Base-by-base conservation (phyloP, 805 yeast genomes). In the Wickerhamiella brachini region DNA sequence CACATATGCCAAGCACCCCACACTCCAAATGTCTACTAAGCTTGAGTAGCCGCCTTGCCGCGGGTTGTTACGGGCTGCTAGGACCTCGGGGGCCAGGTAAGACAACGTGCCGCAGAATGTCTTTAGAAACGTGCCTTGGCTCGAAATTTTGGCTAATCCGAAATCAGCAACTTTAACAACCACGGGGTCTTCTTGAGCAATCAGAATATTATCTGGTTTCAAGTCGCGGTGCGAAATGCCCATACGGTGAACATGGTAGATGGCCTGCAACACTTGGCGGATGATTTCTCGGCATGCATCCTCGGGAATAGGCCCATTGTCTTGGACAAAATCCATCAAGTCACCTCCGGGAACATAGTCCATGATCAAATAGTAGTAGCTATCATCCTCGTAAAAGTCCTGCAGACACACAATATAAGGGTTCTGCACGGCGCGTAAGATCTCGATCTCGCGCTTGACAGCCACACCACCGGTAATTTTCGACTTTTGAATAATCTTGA, bases 51-150 rank as follows among this genome's bases (percentile, higher is more conserved):
- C 56, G 6, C 45, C 47, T 12, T 53, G 18, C 15, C 52, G 48
- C 31, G 63, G 64, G 51, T 71, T 67, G 34, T 18, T 26, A 29
- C 42, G 41, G 26, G 48, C 10, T 26, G 68, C 68, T 38, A 80
- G 68, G 7, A 93, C 87, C 65, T 93, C 99, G 0, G 99, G 99
- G 0, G 99, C 98, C 48, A 93, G 83, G 61, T 93, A 93, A 1
- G 97, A 97, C 56, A 93, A 66, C 0, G 99, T 93, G 1, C 99
- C 99, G 68, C 99, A 93, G 60, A 93, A 93, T 0, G 99, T 90
- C 64, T 87, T 89, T 84, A 93, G 82, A 55, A 84, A 80, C 1
- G 95, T 79, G 9, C 88, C 83, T 49, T 80, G 80, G 52, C 83
- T 93, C 55, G 88, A 80, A 24, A 87, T 80, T 66, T 93, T 93